phyloP scores from a whole-genome alignment of 2,329 filamentous ascomycete genomes.

The Metarhizium anisopliae region DNA sequence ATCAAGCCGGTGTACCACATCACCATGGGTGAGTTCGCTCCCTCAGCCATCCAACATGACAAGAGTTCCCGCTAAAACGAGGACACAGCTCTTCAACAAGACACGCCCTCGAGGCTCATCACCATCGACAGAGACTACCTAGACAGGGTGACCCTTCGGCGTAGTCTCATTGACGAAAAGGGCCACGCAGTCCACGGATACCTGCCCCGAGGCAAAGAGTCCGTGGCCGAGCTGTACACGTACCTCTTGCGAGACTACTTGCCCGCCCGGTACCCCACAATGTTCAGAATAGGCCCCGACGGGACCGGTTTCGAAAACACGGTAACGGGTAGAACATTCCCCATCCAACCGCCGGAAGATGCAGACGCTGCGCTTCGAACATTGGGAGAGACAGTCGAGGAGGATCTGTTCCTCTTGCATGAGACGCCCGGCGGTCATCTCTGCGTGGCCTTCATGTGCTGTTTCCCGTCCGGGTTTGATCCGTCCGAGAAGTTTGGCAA shows the following conservation, averaged over 20 bases:
- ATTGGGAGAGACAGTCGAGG: slow-evolving; percentile 43
- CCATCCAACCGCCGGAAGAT: slow-evolving; percentile 20
- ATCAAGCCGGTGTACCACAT: slow-evolving; percentile 46
- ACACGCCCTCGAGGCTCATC: slow-evolving; percentile 40
- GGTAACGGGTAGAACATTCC: slow-evolving; percentile 23
- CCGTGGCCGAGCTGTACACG: slow-evolving; percentile 39
- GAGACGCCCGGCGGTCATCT: slow-evolving; percentile 32
- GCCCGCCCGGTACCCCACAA: slow-evolving; percentile 36
- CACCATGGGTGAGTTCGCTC: slow-evolving; percentile 36
- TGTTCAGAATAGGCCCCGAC: slow-evolving; percentile 32
- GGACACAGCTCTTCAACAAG: slow-evolving; percentile 30
- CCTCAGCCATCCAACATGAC: neutral
- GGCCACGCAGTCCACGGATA: slow-evolving; percentile 32
- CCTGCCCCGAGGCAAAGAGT: slow-evolving; percentile 26
- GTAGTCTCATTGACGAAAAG: slow-evolving; percentile 28
- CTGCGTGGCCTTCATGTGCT: slow-evolving; percentile 40
- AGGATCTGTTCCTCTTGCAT: slow-evolving; percentile 43
- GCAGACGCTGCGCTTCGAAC: slow-evolving; percentile 25
- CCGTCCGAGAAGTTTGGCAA: slow-evolving; percentile 40
- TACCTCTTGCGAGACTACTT: slow-evolving; percentile 39
- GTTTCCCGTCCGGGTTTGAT: slow-evolving; percentile 44
- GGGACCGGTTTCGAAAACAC: slow-evolving; percentile 28
- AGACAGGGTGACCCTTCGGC: slow-evolving; percentile 31
- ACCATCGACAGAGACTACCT: slow-evolving; percentile 43
- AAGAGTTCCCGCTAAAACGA: neutral